Percentiles rank a stretch among this genome's conserved stretches.
These are phyloP conservation scores for Pilasporangium apinafurcum DNA, from an alignment of 352 stramenopile species.

Conservation along the genomic window DNA sequence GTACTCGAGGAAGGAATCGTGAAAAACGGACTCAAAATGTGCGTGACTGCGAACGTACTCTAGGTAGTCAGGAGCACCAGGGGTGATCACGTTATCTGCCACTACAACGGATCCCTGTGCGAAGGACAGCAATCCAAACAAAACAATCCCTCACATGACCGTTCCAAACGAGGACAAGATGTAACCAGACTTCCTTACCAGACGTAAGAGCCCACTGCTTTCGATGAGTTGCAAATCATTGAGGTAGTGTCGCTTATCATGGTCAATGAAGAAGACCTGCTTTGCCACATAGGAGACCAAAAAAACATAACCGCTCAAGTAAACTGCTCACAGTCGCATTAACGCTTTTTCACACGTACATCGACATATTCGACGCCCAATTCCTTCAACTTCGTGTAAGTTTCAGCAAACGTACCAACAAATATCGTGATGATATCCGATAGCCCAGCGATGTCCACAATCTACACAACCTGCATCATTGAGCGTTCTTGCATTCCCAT, in stretches of 20 bases:
- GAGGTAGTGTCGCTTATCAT: conserved; percentile 24
- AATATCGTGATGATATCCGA: conserved; percentile 24
- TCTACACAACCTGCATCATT: conserved; percentile 9
- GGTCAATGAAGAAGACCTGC: conserved; percentile 34
- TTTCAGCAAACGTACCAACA: conserved; percentile 23
- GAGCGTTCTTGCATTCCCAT: too few species aligned
- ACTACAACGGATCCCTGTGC: conserved; percentile 24
- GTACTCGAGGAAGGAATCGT: conserved; percentile 33
- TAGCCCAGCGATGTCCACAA: conserved; percentile 21
- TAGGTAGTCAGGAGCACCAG: conserved; percentile 21
- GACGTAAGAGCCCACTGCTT: conserved; percentile 14
- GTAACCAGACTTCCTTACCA: conserved; percentile 6
- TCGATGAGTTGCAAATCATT: conserved; percentile 24
- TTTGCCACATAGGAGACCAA: neutral
- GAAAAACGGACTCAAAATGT: conserved; percentile 22
- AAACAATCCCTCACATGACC: too few species aligned
- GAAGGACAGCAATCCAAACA: neutral
- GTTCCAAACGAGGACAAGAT: neutral
- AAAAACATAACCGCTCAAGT: neutral
- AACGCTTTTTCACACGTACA: conserved; percentile 7
- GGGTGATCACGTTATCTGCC: conserved; percentile 30
- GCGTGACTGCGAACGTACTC: conserved; percentile 24
- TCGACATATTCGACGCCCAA: conserved; percentile 21
- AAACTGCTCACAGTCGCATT: neutral
- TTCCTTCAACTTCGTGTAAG: conserved; percentile 15